Conservation (phyloP, 345 rosid genomes). For the Murraya koenigii region DNA sequence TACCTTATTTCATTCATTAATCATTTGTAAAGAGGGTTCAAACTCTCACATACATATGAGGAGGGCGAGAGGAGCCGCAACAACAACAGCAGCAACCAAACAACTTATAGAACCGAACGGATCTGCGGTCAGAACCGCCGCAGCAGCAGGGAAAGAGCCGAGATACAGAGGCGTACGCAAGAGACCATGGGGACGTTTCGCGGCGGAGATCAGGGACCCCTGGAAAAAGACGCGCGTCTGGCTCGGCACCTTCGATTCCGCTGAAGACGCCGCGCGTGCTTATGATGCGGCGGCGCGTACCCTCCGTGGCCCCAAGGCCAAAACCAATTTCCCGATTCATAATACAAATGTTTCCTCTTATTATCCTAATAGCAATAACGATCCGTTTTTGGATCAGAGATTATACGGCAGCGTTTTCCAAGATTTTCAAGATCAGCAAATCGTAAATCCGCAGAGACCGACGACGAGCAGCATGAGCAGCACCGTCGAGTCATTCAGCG, state of each 20-base stretch:
- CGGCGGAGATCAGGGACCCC: slow-evolving; percentile 97
- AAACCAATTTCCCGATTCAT: slow-evolving; percentile 64
- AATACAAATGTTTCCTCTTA: slow-evolving; percentile 18
- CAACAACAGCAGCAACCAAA: slow-evolving; percentile 15
- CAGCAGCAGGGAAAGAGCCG: slow-evolving; percentile 33
- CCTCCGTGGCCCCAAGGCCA: slow-evolving; percentile 89
- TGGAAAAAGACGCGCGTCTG: slow-evolving; percentile 80
- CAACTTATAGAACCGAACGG: slow-evolving; percentile 26
- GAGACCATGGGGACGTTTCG: slow-evolving; percentile 90
- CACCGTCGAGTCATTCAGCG: slow-evolving; percentile 91
- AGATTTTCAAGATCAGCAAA: slow-evolving; percentile 24
- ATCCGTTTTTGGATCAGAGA: slow-evolving; percentile 46
- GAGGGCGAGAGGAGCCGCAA: slow-evolving; percentile 56
- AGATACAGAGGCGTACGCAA: slow-evolving; percentile 89
- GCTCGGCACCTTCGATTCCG: slow-evolving; percentile 95
- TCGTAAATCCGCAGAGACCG: slow-evolving; percentile 56
- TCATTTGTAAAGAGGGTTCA: background rate
- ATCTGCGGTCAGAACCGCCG: slow-evolving; percentile 23
- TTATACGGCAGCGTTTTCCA: slow-evolving; percentile 34
- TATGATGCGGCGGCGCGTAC: slow-evolving; percentile 80
- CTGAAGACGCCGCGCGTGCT: slow-evolving; percentile 88
- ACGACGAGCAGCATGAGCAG: slow-evolving; percentile 90
- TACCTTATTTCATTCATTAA: background rate
- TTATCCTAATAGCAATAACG: slow-evolving; percentile 19
- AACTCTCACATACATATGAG: slow-evolving; percentile 28